Evolutionary conservation across 192 early-diverging fungal genomes (phyloP).

Genomic region (Podila horticola): DNA sequence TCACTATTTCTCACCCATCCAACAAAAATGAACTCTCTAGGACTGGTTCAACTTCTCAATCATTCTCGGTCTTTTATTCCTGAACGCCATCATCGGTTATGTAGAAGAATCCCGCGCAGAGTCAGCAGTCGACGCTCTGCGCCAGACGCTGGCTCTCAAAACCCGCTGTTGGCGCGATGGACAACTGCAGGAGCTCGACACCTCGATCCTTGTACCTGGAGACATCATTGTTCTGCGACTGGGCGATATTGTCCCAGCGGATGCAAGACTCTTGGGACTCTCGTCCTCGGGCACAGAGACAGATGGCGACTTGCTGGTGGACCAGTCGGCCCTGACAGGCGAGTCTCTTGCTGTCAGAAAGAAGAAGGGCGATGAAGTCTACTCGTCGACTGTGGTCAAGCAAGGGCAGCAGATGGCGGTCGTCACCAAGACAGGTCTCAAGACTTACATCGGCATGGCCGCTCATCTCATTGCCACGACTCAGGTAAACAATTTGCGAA

Average conservation of each 20-base stretch:
- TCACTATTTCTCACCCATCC: neutral
- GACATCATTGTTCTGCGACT: conserved; percentile 76
- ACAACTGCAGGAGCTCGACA: conserved; percentile 58
- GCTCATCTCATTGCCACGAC: conserved; percentile 76
- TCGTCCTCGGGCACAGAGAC: conserved; percentile 61
- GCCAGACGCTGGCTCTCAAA: conserved; percentile 76
- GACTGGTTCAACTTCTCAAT: conserved; percentile 70
- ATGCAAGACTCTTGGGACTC: conserved; percentile 65
- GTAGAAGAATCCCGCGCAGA: conserved; percentile 79
- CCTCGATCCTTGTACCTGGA: conserved; percentile 70
- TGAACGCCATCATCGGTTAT: conserved; percentile 80
- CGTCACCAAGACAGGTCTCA: conserved; percentile 74
- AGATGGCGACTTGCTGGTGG: conserved; percentile 67
- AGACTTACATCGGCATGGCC: conserved; percentile 81
- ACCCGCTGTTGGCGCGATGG: conserved; percentile 70
- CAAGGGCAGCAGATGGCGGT: conserved; percentile 79
- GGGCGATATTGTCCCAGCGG: conserved; percentile 84
- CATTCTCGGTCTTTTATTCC: conserved; percentile 64
- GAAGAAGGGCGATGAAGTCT: conserved; percentile 67
- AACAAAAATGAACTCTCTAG: conserved; percentile 61
- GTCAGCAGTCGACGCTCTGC: conserved; percentile 75
- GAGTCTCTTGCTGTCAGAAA: conserved; percentile 76
- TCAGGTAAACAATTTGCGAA: conserved; percentile 22
- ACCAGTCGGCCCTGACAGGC: conserved; percentile 79
- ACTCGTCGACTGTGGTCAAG: conserved; percentile 77